Evolutionary conservation across 2,329 filamentous ascomycete genomes (phyloP).

Genomic region (Ophiostoma ips): DNA sequence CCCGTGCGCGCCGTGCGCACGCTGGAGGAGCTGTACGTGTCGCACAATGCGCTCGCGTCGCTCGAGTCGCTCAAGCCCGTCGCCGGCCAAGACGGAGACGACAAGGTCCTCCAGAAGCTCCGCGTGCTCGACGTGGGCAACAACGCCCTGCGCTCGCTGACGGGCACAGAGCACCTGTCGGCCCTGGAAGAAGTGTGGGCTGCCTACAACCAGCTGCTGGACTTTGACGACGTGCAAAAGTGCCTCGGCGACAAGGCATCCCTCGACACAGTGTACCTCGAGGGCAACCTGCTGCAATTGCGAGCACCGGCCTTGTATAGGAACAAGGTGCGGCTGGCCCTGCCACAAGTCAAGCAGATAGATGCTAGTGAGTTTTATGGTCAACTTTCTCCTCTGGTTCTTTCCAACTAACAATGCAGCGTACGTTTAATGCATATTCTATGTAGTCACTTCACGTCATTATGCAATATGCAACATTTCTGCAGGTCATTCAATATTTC

Average conservation of each 20-base stretch:
- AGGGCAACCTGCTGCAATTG: constrained; percentile 81
- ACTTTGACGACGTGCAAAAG: constrained; percentile 71
- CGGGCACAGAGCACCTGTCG: constrained; percentile 52
- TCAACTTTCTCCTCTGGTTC: background rate
- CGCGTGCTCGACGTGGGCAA: constrained; percentile 78
- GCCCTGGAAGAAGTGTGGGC: constrained; percentile 89
- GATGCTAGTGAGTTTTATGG: constrained; percentile 94
- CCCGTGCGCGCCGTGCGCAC: constrained; percentile 46
- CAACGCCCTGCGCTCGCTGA: constrained; percentile 66
- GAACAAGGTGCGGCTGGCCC: constrained; percentile 78
- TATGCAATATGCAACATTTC: too few relatives aligned
- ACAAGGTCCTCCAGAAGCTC: constrained; percentile 25
- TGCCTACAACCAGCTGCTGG: constrained; percentile 68
- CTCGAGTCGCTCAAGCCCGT: constrained; percentile 50
- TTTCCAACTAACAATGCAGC: background rate
- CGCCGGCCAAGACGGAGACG: background rate
- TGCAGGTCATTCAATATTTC: too few relatives aligned
- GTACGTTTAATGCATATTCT: background rate
- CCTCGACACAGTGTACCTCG: constrained; percentile 86
- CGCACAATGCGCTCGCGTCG: constrained; percentile 76
- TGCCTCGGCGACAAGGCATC: constrained; percentile 63
- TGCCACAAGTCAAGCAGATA: constrained; percentile 84
- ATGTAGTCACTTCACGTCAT: too few relatives aligned
- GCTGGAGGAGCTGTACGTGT: constrained; percentile 71
- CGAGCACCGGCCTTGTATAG: constrained; percentile 71